Percentiles rank a stretch among this genome's conserved stretches.
phyloP scores from a whole-genome alignment of 2,329 filamentous ascomycete species.

The Exophiala sideris region DNA sequence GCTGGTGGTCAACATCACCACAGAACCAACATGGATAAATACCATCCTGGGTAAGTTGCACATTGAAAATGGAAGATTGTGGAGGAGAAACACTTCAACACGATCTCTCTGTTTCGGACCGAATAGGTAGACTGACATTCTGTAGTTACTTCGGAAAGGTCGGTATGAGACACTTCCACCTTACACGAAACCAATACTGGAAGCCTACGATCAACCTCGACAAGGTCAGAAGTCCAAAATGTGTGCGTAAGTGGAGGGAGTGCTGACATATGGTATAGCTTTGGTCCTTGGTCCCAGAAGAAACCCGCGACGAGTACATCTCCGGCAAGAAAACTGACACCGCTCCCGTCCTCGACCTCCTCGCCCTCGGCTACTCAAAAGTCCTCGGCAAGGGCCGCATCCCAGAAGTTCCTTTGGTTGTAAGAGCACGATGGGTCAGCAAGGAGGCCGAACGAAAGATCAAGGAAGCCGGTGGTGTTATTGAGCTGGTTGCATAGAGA shows the following conservation, averaged over 20 bases:
- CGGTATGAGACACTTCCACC: constrained; percentile 95
- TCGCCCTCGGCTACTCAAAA: constrained; percentile 96
- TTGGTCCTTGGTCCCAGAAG: constrained; percentile 88
- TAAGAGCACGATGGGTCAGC: constrained; percentile 92
- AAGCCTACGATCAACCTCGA: constrained; percentile 98
- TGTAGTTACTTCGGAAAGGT: constrained; percentile 67
- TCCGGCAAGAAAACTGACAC: constrained; percentile 77
- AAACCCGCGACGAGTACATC: constrained; percentile 92
- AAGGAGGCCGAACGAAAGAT: constrained; percentile 98
- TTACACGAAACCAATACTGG: constrained; percentile 93
- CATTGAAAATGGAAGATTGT: background rate
- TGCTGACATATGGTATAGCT: constrained; percentile 56
- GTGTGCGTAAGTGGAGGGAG: background rate
- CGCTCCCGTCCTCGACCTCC: constrained; percentile 95
- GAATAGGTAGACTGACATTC: constrained; percentile 8
- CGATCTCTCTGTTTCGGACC: background rate
- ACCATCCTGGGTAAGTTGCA: constrained; percentile 99
- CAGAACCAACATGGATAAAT: constrained; percentile 87
- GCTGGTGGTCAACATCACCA: constrained; percentile 99
- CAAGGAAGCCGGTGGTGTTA: constrained; percentile 91
- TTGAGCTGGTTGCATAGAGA: constrained; percentile 87
- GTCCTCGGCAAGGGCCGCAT: constrained; percentile 97
- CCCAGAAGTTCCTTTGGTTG: constrained; percentile 87
- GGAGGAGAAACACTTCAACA: background rate
- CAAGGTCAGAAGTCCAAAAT: constrained; percentile 64